Conservation (phyloP, 768 basidiomycete genomes). For the Rhodotorula toruloides region DNA sequence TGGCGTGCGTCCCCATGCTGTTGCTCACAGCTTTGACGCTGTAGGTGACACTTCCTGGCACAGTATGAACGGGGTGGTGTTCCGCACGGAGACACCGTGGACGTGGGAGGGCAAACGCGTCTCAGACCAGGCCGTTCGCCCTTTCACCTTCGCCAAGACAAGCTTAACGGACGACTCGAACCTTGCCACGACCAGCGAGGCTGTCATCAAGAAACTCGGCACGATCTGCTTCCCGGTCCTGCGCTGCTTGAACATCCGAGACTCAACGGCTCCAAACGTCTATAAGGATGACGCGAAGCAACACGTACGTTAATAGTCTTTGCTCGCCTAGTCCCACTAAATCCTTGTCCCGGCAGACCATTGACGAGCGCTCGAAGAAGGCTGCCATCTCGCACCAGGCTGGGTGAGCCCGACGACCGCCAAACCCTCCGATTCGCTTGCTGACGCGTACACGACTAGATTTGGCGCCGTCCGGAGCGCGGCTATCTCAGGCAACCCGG, state of each 20-base stretch:
- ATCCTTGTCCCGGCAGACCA: too few relatives aligned
- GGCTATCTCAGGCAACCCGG: fast-evolving
- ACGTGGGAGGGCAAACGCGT: background rate
- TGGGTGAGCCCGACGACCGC: too few relatives aligned
- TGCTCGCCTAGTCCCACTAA: background rate
- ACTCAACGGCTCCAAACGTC: fast-evolving
- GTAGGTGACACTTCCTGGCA: too few relatives aligned
- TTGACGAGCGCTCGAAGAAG: constrained; percentile 21
- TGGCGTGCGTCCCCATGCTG: background rate
- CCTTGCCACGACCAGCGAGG: background rate
- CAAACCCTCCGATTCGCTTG: too few relatives aligned
- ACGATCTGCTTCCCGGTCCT: background rate
- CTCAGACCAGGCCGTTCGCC: background rate
- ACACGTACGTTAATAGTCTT: background rate
- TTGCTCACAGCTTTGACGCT: too few relatives aligned
- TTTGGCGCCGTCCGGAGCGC: background rate
- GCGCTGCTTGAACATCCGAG: background rate
- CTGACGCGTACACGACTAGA: too few relatives aligned
- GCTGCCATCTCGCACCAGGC: constrained; percentile 13
- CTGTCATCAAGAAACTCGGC: constrained; percentile 13
- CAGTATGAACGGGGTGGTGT: background rate
- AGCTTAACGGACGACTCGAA: constrained; percentile 11
- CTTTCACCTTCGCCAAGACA: constrained; percentile 15
- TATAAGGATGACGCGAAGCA: background rate
- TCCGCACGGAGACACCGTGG: background rate